Evolutionary conservation across 345 rosid species (phyloP).

Genomic region (Aethionema arabicum): DNA sequence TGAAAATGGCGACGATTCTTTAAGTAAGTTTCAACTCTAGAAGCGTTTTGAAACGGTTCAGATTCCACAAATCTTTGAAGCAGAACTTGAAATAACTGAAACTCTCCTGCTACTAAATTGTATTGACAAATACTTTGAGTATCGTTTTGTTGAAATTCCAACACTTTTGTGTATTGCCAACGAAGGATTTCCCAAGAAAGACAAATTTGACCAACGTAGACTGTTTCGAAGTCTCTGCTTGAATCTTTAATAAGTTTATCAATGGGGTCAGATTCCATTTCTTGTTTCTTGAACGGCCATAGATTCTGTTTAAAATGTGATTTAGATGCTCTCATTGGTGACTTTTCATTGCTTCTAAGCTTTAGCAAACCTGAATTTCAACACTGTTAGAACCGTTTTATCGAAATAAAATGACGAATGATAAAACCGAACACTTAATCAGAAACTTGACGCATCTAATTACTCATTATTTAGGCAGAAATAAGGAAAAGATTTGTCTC

Average conservation of each 20-base stretch:
- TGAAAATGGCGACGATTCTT: constrained; percentile 55
- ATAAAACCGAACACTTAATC: too few relatives aligned
- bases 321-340: constrained; percentile 28
- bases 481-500: not conserved
- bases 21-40: constrained; percentile 60
- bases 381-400: not conserved
- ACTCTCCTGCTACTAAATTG: constrained; percentile 69
- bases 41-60: constrained; percentile 65
- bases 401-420: too few relatives aligned
- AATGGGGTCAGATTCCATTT: constrained; percentile 35
- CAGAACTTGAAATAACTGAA: constrained; percentile 82
- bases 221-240: constrained; percentile 62
- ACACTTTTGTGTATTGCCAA: constrained; percentile 65
- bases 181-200: constrained; percentile 89
- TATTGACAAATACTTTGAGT: constrained; percentile 41
- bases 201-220: constrained; percentile 79
- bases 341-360: constrained; percentile 33
- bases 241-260: constrained; percentile 46
- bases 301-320: constrained; percentile 39
- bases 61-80: constrained; percentile 73
- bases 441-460: too few relatives aligned
- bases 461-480: too few relatives aligned
- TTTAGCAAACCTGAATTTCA: constrained; percentile 51
- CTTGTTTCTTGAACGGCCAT: constrained; percentile 46
- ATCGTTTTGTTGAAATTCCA: constrained; percentile 48